Conservation (phyloP, 768 basidiomycete species). For the Gloeostereum incarnatum region DNA sequence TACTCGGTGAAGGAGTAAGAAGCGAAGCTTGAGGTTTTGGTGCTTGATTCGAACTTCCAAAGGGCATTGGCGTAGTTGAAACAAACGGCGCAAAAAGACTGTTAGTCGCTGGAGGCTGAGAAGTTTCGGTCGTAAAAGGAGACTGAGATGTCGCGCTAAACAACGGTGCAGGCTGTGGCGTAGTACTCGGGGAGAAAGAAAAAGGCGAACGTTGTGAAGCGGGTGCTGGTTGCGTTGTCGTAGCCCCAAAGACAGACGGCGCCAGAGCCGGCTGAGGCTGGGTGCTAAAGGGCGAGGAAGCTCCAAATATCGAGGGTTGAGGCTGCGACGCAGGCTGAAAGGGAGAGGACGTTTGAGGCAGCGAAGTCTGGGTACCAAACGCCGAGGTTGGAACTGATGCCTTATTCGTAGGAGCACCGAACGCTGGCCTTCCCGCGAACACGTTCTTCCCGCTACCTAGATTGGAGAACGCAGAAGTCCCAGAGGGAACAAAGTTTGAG, state of each 20-base stretch:
- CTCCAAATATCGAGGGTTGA: too few species aligned
- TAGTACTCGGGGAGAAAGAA: constrained; percentile 14
- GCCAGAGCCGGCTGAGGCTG: constrained; percentile 2
- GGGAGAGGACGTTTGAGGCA: not conserved
- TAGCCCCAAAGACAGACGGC: constrained; percentile 24
- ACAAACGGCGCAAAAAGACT: too few species aligned
- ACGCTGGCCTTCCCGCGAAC: not conserved
- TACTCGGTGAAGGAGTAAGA: too few species aligned
- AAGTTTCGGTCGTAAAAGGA: not conserved
- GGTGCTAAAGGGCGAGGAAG: not conserved
- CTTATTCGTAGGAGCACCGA: too few species aligned
- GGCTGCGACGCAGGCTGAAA: too few species aligned
- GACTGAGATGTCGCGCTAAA: not conserved
- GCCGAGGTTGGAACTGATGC: not conserved
- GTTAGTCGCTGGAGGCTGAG: not conserved
- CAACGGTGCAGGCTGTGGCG: not conserved
- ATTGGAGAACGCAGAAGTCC: not conserved
- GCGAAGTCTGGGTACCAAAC: not conserved
- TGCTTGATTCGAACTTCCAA: too few species aligned
- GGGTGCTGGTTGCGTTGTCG: constrained; percentile 12
- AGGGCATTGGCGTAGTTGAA: too few species aligned
- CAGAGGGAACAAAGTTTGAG: too few species aligned
- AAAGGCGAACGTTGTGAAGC: constrained; percentile 8
- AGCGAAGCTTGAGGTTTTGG: too few species aligned
- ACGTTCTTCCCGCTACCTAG: not conserved